Evolutionary conservation across 2,329 filamentous ascomycete species (phyloP).

Genomic region (Clonostachys solani): DNA sequence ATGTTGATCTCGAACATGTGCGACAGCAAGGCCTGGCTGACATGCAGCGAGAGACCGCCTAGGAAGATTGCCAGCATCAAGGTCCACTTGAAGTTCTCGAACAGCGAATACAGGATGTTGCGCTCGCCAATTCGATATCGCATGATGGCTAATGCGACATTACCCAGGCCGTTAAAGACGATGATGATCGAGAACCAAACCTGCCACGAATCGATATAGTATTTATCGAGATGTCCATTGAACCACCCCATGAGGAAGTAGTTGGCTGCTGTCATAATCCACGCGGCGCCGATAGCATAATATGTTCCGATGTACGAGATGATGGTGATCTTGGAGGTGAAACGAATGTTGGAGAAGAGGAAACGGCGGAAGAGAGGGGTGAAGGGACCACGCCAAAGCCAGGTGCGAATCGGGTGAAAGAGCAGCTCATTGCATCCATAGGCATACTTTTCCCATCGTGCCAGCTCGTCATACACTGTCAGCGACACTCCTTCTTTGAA

Average conservation of each 20-base stretch:
- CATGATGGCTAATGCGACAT: slow-evolving; percentile 67
- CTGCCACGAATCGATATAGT: slow-evolving; percentile 75
- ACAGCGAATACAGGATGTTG: slow-evolving; percentile 49
- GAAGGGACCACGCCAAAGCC: slow-evolving; percentile 71
- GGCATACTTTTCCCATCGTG: slow-evolving; percentile 84
- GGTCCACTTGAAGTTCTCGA: slow-evolving; percentile 71
- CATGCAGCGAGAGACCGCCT: slow-evolving; percentile 75
- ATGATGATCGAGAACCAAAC: slow-evolving; percentile 79
- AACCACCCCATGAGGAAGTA: slow-evolving; percentile 76
- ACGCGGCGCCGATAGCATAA: slow-evolving; percentile 73
- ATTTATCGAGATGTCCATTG: slow-evolving; percentile 74
- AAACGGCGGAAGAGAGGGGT: slow-evolving; percentile 75
- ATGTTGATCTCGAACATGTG: slow-evolving; percentile 87
- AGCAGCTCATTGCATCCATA: slow-evolving; percentile 81
- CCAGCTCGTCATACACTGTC: slow-evolving; percentile 80
- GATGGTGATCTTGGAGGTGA: slow-evolving; percentile 73
- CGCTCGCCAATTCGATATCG: slow-evolving; percentile 67
- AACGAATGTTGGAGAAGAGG: slow-evolving; percentile 66
- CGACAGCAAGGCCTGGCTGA: slow-evolving; percentile 72
- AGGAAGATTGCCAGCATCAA: slow-evolving; percentile 75
- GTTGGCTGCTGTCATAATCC: slow-evolving; percentile 69
- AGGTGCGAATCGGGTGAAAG: slow-evolving; percentile 72
- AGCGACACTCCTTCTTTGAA: slow-evolving; percentile 82
- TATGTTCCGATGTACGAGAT: slow-evolving; percentile 77
- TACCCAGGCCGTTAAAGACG: slow-evolving; percentile 73